A percentile compares a stretch with the other conserved stretches of the same genome.
Conservation (phyloP, 495 filamentous ascomycete species). For the Mycothermus thermophilus region DNA sequence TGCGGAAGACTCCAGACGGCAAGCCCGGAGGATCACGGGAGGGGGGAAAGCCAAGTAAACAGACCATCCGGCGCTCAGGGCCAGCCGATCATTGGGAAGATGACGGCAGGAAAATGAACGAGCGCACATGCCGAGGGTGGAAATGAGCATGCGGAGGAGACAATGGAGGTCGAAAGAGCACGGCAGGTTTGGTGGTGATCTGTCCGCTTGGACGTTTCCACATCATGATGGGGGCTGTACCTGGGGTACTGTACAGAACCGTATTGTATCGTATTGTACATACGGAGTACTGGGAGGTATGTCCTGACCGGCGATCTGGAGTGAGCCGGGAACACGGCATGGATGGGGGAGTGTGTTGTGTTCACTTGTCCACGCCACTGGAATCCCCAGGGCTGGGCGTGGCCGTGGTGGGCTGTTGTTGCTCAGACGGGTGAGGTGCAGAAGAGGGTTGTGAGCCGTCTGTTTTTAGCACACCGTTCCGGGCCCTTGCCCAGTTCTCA, state of each 20-base stretch:
- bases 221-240: too few relatives aligned
- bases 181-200: too few relatives aligned
- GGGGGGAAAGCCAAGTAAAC: conserved; percentile 8
- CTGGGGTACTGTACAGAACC: too few relatives aligned
- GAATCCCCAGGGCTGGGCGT: conserved; percentile 11
- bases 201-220: too few relatives aligned
- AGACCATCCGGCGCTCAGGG: conserved; percentile 6
- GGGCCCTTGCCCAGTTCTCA: conserved; percentile 14
- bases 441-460: conserved; percentile 7
- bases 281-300: too few relatives aligned
- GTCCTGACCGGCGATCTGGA: too few relatives aligned
- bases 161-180: too few relatives aligned
- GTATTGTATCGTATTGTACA: too few relatives aligned
- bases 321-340: too few relatives aligned
- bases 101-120: conserved; percentile 1
- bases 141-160: too few relatives aligned
- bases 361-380: conserved; percentile 14
- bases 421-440: conserved; percentile 8
- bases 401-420: conserved; percentile 5
- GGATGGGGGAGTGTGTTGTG: conserved; percentile 1
- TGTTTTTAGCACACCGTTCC: conserved; percentile 12
- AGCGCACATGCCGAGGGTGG: too few relatives aligned
- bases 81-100: conserved; percentile 7
- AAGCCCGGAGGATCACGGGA: conserved; percentile 7
- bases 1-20: conserved; percentile 8